phyloP scores from a whole-genome alignment of 371 early-diverging fungal genomes.

The Cokeromyces recurvatus region DNA sequence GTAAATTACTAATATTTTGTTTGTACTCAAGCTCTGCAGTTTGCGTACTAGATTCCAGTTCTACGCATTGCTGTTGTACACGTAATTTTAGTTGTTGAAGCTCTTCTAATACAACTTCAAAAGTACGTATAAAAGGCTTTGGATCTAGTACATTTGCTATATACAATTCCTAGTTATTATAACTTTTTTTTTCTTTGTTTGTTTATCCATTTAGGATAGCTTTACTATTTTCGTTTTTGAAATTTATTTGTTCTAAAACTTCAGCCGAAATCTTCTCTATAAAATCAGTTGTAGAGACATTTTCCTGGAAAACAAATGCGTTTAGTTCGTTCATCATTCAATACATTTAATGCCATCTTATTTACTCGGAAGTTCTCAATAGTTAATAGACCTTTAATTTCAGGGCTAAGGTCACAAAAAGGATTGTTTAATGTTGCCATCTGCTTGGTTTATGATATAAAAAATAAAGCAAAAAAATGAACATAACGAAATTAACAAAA shows the following conservation, averaged over 20 bases:
- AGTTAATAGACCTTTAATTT: conserved; percentile 12
- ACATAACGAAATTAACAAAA: too few species aligned
- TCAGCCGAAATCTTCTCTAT: conserved; percentile 48
- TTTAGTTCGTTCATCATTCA: too few species aligned
- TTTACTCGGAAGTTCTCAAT: conserved; percentile 23
- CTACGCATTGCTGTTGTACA: conserved; percentile 77
- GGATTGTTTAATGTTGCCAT: conserved; percentile 7
- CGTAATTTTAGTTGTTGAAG: conserved; percentile 68
- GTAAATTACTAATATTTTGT: conserved; percentile 68
- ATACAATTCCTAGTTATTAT: too few species aligned
- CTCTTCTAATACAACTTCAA: conserved; percentile 82
- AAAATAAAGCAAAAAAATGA: too few species aligned
- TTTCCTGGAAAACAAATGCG: conserved; percentile 23
- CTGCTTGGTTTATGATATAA: too few species aligned
- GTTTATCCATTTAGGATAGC: too few species aligned
- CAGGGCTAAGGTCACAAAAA: conserved; percentile 16
- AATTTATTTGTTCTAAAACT: conserved; percentile 31
- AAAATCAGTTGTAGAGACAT: conserved; percentile 54
- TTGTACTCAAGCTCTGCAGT: conserved; percentile 72
- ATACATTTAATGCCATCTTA: not conserved
- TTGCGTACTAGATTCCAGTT: conserved; percentile 73
- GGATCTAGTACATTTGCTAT: conserved; percentile 54
- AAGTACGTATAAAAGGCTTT: conserved; percentile 85
- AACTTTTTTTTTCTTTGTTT: not conserved
- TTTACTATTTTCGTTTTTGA: conserved; percentile 19